Percentiles rank a stretch among this genome's conserved stretches.
Evolutionary conservation across 2,329 filamentous ascomycete species (phyloP).

Genomic region (Pezicula radicicola): DNA sequence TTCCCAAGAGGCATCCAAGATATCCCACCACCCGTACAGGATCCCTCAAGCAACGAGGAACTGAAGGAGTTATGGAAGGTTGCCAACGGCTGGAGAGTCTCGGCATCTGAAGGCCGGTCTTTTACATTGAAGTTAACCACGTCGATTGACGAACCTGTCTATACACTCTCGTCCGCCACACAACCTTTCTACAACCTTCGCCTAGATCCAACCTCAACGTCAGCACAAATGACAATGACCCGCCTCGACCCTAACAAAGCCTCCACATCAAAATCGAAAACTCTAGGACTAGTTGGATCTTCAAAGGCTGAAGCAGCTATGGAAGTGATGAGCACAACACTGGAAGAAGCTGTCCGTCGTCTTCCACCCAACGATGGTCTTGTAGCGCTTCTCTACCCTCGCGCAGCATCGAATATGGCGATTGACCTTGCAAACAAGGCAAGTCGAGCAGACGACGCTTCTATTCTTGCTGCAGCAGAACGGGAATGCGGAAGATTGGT

Average conservation of each 20-base stretch:
- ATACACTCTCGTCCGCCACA: slow-evolving; percentile 58
- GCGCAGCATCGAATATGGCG: slow-evolving; percentile 60
- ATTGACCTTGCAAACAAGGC: slow-evolving; percentile 40
- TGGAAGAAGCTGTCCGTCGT: slow-evolving; percentile 52
- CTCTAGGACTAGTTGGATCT: slow-evolving; percentile 13
- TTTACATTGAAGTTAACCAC: slow-evolving; percentile 57
- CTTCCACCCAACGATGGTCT: slow-evolving; percentile 58
- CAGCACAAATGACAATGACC: slow-evolving; percentile 56
- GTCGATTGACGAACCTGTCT: slow-evolving; percentile 60
- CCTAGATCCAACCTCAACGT: slow-evolving; percentile 60
- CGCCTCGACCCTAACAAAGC: slow-evolving; percentile 58
- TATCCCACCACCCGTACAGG: slow-evolving; percentile 16
- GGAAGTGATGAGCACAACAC: slow-evolving; percentile 54
- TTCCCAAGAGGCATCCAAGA: slow-evolving; percentile 26
- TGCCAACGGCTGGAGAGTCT: slow-evolving; percentile 66
- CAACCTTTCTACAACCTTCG: slow-evolving; percentile 68
- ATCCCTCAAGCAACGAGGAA: slow-evolving; percentile 46
- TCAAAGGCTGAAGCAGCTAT: slow-evolving; percentile 19
- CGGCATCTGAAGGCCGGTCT: slow-evolving; percentile 52
- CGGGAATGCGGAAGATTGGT: slow-evolving; percentile 68
- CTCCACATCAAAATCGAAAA: slow-evolving; percentile 11
- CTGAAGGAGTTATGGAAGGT: slow-evolving; percentile 67
- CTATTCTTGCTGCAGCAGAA: slow-evolving; percentile 61
- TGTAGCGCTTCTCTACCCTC: slow-evolving; percentile 67
- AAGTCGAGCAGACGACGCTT: slow-evolving; percentile 50